Evolutionary conservation across 768 basidiomycete genomes (phyloP).

Genomic region (Russula sp.): DNA sequence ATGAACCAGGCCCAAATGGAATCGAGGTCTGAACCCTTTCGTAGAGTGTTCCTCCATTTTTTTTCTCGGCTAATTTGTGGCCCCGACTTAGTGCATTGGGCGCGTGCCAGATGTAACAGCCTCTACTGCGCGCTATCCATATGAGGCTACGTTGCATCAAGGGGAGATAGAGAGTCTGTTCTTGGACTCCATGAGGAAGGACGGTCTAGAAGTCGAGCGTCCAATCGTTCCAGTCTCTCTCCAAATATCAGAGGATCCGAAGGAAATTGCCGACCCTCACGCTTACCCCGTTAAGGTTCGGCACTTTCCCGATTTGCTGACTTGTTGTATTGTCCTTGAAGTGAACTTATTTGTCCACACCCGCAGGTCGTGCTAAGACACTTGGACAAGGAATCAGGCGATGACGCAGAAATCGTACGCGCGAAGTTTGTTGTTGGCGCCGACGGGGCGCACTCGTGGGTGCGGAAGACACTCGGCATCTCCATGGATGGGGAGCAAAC

Average conservation of each 20-base stretch:
- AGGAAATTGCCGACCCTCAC: conserved; percentile 32
- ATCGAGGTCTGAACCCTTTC: conserved; percentile 49
- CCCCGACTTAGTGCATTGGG: conserved; percentile 50
- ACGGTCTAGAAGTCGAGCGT: conserved; percentile 50
- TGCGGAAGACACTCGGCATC: conserved; percentile 63
- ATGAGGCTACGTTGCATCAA: conserved; percentile 68
- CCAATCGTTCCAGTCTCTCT: conserved; percentile 51
- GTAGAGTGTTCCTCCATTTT: background rate
- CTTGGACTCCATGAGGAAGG: conserved; percentile 49
- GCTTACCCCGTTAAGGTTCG: conserved; percentile 39
- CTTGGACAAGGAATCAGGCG: conserved; percentile 38
- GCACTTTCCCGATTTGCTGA: background rate
- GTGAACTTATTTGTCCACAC: conserved; percentile 32
- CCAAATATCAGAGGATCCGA: conserved; percentile 44
- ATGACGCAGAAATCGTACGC: conserved; percentile 53
- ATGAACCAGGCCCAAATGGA: conserved; percentile 57
- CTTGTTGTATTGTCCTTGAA: no score
- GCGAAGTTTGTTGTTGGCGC: conserved; percentile 77
- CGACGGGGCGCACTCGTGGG: conserved; percentile 85
- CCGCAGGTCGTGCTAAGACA: conserved; percentile 47
- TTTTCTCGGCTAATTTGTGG: background rate
- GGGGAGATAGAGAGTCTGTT: conserved; percentile 56
- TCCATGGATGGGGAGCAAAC: conserved; percentile 75
- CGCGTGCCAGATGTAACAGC: conserved; percentile 61
- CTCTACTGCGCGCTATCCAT: conserved; percentile 64